A percentile compares a stretch with the other conserved stretches of the same genome.
Evolutionary conservation across 139 green algal genomes (phyloP).

Genomic region (Desmodesmus armatus): DNA sequence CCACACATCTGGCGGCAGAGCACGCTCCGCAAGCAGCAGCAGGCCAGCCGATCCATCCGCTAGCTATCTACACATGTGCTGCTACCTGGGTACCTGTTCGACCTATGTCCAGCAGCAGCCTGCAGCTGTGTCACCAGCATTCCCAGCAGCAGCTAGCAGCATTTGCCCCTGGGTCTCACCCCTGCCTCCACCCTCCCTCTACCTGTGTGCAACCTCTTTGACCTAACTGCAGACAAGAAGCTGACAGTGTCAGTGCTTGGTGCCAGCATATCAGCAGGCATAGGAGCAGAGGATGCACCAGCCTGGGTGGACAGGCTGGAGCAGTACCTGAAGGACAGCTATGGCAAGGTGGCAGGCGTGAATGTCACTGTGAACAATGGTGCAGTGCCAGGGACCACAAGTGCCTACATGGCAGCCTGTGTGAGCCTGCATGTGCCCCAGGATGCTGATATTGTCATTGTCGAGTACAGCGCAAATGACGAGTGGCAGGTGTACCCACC

Average conservation of each 20-base stretch:
- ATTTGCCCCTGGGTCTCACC: neutral
- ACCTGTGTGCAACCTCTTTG: neutral
- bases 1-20: neutral
- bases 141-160: neutral
- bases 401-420: conserved; percentile 54
- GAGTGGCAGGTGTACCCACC: neutral
- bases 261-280: conserved; percentile 45
- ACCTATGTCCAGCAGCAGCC: neutral
- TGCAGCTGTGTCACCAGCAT: no score
- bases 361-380: conserved; percentile 46
- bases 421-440: conserved; percentile 48
- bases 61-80: no score
- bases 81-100: no score
- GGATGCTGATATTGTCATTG: conserved; percentile 44
- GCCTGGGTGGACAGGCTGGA: conserved; percentile 43
- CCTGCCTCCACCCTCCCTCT: neutral
- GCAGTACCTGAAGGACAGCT: conserved; percentile 15
- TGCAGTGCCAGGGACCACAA: conserved; percentile 48
- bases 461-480: conserved; percentile 57
- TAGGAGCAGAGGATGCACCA: conserved; percentile 28
- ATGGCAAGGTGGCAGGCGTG: conserved; percentile 3
- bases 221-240: conserved; percentile 41
- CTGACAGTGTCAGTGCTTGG: conserved; percentile 41
- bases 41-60: no score
- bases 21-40: neutral